A percentile compares a stretch with the other conserved stretches of the same genome.
These are phyloP conservation scores for Pulveroboletus frians DNA, from an alignment of 768 basidiomycete species.

Conservation along the genomic window DNA sequence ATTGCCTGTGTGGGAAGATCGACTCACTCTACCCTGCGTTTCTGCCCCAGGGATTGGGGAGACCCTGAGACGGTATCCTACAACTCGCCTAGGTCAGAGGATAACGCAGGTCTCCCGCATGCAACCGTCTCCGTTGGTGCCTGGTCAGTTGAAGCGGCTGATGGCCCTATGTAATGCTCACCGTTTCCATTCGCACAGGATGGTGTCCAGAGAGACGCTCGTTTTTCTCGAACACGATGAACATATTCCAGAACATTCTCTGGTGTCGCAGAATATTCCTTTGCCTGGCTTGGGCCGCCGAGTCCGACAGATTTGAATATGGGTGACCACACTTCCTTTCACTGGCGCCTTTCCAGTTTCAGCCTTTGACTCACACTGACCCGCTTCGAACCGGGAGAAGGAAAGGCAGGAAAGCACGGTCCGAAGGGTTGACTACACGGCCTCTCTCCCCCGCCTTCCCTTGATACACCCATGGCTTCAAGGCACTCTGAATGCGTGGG, in stretches of 20 bases:
- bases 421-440: slow-evolving; percentile 9
- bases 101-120: slow-evolving; percentile 21
- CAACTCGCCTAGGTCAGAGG: slow-evolving; percentile 6
- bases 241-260: slow-evolving; percentile 33
- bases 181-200: slow-evolving; percentile 11
- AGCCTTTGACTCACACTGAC: slow-evolving; percentile 1
- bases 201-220: slow-evolving; percentile 31
- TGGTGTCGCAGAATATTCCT: slow-evolving; percentile 1
- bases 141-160: background rate
- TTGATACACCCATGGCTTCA: background rate
- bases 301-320: slow-evolving; percentile 1
- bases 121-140: slow-evolving; percentile 6
- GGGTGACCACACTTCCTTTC: background rate
- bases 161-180: background rate
- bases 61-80: slow-evolving; percentile 11
- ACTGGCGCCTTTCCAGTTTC: slow-evolving; percentile 23
- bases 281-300: slow-evolving; percentile 42
- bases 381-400: slow-evolving; percentile 1
- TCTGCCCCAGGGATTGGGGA: slow-evolving; percentile 14
- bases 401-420: slow-evolving; percentile 7
- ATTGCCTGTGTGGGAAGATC: slow-evolving; percentile 15
- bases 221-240: slow-evolving; percentile 30
- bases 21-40: slow-evolving; percentile 7
- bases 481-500: background rate
- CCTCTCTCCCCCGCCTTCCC: no score